Percentiles rank a stretch among this genome's conserved stretches.
Conservation (phyloP, 306 rosid genomes). For the Pyrus bretschneideri region DNA sequence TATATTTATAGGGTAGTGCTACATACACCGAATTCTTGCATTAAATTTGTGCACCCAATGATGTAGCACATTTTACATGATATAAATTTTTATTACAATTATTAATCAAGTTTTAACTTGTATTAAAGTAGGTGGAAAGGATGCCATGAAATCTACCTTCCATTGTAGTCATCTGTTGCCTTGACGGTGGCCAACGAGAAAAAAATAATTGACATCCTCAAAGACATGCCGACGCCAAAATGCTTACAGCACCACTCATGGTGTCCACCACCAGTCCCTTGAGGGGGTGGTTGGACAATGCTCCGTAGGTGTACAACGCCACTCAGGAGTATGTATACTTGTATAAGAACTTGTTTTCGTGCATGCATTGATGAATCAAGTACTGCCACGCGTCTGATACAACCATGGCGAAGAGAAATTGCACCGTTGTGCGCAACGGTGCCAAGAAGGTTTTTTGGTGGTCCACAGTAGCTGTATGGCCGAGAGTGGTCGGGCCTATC, state of each 20-base stretch:
- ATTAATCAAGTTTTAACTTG: too few species aligned
- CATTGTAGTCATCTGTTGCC: slow-evolving; percentile 83
- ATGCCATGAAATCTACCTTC: slow-evolving; percentile 70
- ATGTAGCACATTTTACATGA: too few species aligned
- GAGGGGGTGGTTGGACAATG: slow-evolving; percentile 5
- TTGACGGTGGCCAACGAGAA: slow-evolving; percentile 87
- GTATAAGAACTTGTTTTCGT: slow-evolving; percentile 71
- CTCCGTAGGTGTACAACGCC: slow-evolving; percentile 19
- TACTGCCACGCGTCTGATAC: slow-evolving; percentile 87
- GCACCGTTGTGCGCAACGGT: background rate
- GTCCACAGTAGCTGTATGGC: background rate
- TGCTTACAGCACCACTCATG: background rate
- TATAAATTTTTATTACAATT: too few species aligned
- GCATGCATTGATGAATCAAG: slow-evolving; percentile 90
- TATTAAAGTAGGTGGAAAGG: too few species aligned
- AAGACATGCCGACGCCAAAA: background rate
- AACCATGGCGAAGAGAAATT: slow-evolving; percentile 65
- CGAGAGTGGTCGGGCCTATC: background rate
- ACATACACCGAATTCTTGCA: too few species aligned
- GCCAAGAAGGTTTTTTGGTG: background rate
- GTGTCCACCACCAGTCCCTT: background rate
- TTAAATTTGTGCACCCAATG: too few species aligned
- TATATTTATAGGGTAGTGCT: too few species aligned
- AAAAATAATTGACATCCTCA: slow-evolving; percentile 8
- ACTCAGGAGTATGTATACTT: slow-evolving; percentile 67